These are phyloP conservation scores for Eucalyptus virginea DNA, from an alignment of 345 rosid species.

Conservation along the genomic window DNA sequence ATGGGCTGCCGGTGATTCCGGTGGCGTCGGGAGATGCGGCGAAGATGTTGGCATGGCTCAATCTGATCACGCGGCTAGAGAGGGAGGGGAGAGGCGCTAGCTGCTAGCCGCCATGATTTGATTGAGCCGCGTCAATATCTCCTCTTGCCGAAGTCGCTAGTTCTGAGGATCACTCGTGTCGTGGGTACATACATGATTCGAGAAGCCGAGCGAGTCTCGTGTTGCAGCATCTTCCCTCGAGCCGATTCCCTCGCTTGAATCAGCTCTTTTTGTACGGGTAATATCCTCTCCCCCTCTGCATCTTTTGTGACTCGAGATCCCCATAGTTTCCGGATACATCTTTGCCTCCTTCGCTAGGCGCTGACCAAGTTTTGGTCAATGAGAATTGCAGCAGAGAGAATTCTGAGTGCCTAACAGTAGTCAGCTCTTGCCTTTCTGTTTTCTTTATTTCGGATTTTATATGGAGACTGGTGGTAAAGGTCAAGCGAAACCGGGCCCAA, in stretches of 20 bases:
- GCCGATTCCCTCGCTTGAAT: background rate
- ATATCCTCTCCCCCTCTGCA: background rate
- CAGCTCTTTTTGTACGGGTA: background rate
- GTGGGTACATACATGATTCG: background rate
- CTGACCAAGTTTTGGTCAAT: background rate
- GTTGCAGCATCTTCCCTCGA: background rate
- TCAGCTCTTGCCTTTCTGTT: background rate
- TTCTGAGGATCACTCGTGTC: background rate
- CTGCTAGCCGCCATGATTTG: background rate
- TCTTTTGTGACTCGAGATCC: background rate
- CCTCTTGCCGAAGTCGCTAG: background rate
- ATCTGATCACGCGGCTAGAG: background rate
- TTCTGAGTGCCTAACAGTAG: background rate
- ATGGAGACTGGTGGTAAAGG: background rate
- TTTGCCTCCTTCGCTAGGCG: background rate
- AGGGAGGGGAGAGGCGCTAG: background rate
- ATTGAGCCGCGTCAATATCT: conserved; percentile 13
- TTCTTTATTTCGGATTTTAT: background rate
- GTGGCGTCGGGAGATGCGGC: background rate
- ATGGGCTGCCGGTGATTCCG: background rate
- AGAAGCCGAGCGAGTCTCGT: background rate
- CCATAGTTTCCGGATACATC: background rate
- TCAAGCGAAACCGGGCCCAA: background rate
- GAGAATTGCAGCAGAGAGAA: background rate
- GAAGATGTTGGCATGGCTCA: background rate